Conservation (phyloP, 2,329 filamentous ascomycete species). For the Alternaria atra region DNA sequence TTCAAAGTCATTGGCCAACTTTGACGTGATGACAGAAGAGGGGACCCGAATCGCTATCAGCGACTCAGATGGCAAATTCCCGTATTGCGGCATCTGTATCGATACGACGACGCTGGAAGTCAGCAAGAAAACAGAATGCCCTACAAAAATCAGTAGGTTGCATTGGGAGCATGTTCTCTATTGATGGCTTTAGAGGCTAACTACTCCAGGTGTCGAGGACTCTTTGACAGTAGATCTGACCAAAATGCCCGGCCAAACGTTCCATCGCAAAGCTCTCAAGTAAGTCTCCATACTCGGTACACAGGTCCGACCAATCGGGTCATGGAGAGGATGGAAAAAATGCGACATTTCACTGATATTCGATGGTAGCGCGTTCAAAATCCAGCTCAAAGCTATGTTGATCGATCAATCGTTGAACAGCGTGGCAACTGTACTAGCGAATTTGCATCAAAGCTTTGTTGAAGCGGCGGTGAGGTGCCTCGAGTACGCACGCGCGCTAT, state of each 20-base stretch:
- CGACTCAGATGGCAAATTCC: conserved; percentile 68
- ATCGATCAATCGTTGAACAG: conserved; percentile 83
- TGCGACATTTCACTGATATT: conserved; percentile 24
- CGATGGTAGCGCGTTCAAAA: conserved; percentile 71
- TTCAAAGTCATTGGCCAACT: conserved; percentile 85
- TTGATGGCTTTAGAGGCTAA: conserved; percentile 13
- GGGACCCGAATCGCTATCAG: conserved; percentile 39
- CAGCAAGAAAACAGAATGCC: conserved; percentile 69
- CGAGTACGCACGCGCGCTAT: conserved; percentile 68
- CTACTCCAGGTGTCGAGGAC: conserved; percentile 65
- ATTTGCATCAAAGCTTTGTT: conserved; percentile 76
- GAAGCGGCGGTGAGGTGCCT: conserved; percentile 81
- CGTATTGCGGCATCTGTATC: conserved; percentile 87
- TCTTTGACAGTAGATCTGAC: conserved; percentile 81
- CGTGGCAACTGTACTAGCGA: conserved; percentile 71
- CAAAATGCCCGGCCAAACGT: conserved; percentile 76
- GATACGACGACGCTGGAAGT: conserved; percentile 79
- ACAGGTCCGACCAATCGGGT: conserved; percentile 12
- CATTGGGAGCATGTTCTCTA: not conserved
- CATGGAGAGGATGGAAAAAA: conserved; percentile 1
- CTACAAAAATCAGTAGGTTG: conserved; percentile 59
- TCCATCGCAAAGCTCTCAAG: conserved; percentile 78
- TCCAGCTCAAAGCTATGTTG: conserved; percentile 85
- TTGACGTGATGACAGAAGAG: conserved; percentile 70
- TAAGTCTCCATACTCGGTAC: conserved; percentile 56